Evolutionary conservation across 148 eudicot genomes (phyloP).

Genomic region (Cornus kousa): DNA sequence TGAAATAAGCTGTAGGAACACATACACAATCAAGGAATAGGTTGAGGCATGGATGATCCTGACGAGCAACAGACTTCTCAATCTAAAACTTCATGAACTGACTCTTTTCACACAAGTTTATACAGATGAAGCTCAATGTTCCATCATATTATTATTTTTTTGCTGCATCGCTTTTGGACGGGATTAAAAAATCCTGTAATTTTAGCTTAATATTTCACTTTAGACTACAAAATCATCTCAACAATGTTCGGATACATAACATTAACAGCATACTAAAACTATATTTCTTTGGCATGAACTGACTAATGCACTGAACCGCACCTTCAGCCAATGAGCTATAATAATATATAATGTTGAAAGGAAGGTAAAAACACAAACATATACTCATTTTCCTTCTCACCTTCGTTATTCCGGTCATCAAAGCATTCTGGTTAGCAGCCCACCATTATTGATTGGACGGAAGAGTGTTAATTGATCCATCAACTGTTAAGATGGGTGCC

Average conservation of each 20-base stretch:
- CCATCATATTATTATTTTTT: too few relatives aligned
- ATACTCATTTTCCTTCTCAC: not conserved
- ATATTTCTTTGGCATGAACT: not conserved
- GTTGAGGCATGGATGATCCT: too few relatives aligned
- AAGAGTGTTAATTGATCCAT: not conserved
- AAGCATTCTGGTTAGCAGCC: not conserved
- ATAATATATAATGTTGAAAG: not conserved
- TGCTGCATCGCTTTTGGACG: not conserved
- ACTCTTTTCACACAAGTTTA: too few relatives aligned
- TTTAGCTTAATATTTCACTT: not conserved
- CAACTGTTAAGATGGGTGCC: not conserved
- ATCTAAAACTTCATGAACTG: too few relatives aligned
- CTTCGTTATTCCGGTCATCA: not conserved
- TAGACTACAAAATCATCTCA: not conserved
- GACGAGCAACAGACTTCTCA: too few relatives aligned
- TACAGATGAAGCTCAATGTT: too few relatives aligned
- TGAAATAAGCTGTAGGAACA: too few relatives aligned
- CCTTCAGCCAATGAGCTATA: constrained; percentile 1
- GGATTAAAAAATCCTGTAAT: too few relatives aligned
- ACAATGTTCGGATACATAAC: not conserved
- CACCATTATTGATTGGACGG: constrained; percentile 6
- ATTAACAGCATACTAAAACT: not conserved
- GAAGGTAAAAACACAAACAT: not conserved
- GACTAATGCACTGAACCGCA: not conserved
- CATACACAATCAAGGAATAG: too few relatives aligned